Conservation (phyloP, 73 alveolate species). For the Paramecium tetraurelia region DNA sequence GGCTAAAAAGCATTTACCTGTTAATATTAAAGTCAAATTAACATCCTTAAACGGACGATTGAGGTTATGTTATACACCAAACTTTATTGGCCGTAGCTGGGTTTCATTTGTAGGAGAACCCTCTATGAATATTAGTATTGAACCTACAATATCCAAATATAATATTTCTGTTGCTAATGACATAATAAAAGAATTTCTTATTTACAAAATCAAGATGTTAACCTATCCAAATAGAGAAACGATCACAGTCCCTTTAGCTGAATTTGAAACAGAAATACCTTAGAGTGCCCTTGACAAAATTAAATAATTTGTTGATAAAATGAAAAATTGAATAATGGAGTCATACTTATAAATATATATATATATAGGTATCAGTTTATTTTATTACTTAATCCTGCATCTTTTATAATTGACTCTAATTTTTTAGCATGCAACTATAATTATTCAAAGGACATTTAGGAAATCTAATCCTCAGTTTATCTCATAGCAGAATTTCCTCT, state of each 20-base stretch:
- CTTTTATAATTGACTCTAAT: neutral
- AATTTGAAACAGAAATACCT: slow-evolving; percentile 23
- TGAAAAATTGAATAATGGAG: neutral
- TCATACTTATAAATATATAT: neutral
- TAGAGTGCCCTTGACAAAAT: neutral
- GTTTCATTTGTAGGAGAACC: slow-evolving; percentile 32
- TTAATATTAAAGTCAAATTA: neutral
- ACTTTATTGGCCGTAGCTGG: neutral
- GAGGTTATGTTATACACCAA: neutral
- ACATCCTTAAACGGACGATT: neutral
- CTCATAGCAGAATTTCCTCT: neutral
- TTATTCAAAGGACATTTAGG: neutral
- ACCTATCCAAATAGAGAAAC: slow-evolving; percentile 12
- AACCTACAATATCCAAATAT: neutral
- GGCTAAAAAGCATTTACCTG: neutral
- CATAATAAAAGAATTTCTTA: slow-evolving; percentile 17
- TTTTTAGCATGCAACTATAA: neutral
- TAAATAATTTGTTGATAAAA: neutral
- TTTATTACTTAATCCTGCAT: neutral
- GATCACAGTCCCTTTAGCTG: slow-evolving; percentile 4
- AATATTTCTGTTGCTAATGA: neutral
- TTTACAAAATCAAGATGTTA: slow-evolving; percentile 2
- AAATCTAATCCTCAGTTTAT: neutral
- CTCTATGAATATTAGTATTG: neutral
- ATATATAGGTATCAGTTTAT: neutral